Conservation (phyloP, 345 rosid genomes). For the Noccaea bulbosa region DNA sequence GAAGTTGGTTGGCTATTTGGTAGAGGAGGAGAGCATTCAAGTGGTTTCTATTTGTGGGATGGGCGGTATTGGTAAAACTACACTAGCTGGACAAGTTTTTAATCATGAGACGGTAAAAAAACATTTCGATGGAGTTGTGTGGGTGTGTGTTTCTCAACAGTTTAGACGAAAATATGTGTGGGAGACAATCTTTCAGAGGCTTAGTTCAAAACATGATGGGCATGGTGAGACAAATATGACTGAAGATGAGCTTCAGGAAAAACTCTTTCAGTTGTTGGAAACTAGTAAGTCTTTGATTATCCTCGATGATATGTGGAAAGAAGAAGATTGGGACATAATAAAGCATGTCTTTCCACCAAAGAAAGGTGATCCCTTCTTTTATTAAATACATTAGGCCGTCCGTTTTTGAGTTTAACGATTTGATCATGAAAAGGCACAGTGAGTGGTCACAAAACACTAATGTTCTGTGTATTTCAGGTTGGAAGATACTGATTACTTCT, state of each 20-base stretch:
- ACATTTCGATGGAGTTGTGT: conserved; percentile 38
- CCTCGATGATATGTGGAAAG: conserved; percentile 52
- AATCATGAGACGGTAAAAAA: conserved; percentile 24
- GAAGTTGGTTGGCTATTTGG: conserved; percentile 32
- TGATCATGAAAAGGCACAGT: no score
- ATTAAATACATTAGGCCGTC: no score
- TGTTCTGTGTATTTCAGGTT: background rate
- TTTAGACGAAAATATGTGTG: conserved; percentile 34
- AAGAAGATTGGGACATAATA: conserved; percentile 43
- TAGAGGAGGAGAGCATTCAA: conserved; percentile 16
- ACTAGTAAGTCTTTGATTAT: conserved; percentile 46
- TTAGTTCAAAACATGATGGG: conserved; percentile 14
- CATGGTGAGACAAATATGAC: conserved; percentile 24
- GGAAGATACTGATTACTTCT: conserved; percentile 53
- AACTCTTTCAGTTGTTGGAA: conserved; percentile 25
- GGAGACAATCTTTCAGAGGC: conserved; percentile 39
- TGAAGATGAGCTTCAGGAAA: conserved; percentile 39
- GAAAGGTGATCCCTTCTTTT: background rate
- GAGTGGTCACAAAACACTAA: no score
- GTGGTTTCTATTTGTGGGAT: conserved; percentile 51
- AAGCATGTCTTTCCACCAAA: conserved; percentile 37
- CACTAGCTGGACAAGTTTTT: conserved; percentile 48
- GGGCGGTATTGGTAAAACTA: conserved; percentile 62
- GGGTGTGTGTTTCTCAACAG: conserved; percentile 51
- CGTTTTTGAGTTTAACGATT: no score